Evolutionary conservation across 306 rosid genomes (phyloP).

Genomic region (Vachellia collinsii): DNA sequence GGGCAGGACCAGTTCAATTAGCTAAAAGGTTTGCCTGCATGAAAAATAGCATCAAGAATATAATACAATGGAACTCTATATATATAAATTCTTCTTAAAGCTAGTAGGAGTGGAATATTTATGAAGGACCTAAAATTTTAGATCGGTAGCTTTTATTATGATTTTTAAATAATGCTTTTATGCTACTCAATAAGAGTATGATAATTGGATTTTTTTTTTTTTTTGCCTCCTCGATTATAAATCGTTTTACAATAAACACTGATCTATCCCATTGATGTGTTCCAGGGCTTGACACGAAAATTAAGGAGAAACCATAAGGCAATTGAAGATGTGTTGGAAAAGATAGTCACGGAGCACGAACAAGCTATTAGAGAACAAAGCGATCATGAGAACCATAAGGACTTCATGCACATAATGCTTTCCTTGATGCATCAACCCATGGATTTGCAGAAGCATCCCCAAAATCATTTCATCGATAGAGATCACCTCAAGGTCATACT

Average conservation of each 20-base stretch:
- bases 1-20: too few relatives aligned
- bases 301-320: not conserved
- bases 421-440: not conserved
- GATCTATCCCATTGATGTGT: not conserved
- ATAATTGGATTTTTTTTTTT: too few relatives aligned
- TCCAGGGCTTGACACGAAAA: not conserved
- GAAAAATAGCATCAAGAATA: too few relatives aligned
- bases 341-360: slow-evolving; percentile 22
- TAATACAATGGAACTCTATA: too few relatives aligned
- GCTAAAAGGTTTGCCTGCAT: too few relatives aligned
- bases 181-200: too few relatives aligned
- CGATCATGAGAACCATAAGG: not conserved
- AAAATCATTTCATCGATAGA: slow-evolving; percentile 5
- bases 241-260: too few relatives aligned
- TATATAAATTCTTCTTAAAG: too few relatives aligned
- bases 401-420: not conserved
- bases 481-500: slow-evolving; percentile 41
- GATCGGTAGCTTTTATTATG: not conserved
- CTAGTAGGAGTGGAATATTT: too few relatives aligned
- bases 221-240: too few relatives aligned
- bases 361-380: not conserved
- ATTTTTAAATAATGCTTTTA: too few relatives aligned
- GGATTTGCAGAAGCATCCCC: not conserved
- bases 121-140: too few relatives aligned
- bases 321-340: not conserved